phyloP scores from a whole-genome alignment of 2,329 filamentous ascomycete genomes.

The Catunica adiposa region DNA sequence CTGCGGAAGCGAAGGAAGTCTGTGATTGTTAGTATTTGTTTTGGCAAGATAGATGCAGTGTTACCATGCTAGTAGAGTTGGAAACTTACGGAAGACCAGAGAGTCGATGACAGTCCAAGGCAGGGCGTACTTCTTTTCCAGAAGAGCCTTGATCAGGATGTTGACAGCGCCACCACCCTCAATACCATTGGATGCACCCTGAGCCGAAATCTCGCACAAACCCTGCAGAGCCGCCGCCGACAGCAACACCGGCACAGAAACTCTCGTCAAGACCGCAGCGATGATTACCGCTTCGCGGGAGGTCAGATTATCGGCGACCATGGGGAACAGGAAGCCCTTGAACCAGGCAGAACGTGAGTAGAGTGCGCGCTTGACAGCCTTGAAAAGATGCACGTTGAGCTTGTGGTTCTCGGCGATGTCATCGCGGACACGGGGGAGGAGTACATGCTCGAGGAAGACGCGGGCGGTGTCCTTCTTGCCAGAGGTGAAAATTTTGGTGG shows the following conservation, averaged over 20 bases:
- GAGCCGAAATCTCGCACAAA: constrained; percentile 83
- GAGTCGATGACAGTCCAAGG: constrained; percentile 91
- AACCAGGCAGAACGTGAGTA: constrained; percentile 96
- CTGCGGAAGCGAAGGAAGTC: constrained; percentile 85
- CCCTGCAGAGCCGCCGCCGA: constrained; percentile 83
- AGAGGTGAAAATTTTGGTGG: constrained; percentile 83
- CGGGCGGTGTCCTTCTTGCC: constrained; percentile 65
- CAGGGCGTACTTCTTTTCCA: constrained; percentile 94
- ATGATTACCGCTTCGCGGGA: constrained; percentile 85
- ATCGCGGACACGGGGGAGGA: constrained; percentile 80
- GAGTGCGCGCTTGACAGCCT: constrained; percentile 75
- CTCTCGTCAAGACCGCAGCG: constrained; percentile 64
- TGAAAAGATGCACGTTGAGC: constrained; percentile 89
- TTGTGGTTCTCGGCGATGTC: constrained; percentile 91
- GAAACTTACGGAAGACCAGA: constrained; percentile 50
- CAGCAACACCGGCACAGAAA: constrained; percentile 80
- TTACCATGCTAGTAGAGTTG: background rate
- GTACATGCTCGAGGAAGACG: constrained; percentile 69
- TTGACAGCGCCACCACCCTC: constrained; percentile 87
- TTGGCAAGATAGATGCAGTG: background rate
- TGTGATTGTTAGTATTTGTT: constrained; percentile 3
- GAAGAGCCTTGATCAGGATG: constrained; percentile 78
- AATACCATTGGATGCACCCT: constrained; percentile 66
- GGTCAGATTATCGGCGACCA: constrained; percentile 74
- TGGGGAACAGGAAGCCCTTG: constrained; percentile 85